Conservation (phyloP, 2,329 filamentous ascomycete species). For the Elsinoe arachidis region DNA sequence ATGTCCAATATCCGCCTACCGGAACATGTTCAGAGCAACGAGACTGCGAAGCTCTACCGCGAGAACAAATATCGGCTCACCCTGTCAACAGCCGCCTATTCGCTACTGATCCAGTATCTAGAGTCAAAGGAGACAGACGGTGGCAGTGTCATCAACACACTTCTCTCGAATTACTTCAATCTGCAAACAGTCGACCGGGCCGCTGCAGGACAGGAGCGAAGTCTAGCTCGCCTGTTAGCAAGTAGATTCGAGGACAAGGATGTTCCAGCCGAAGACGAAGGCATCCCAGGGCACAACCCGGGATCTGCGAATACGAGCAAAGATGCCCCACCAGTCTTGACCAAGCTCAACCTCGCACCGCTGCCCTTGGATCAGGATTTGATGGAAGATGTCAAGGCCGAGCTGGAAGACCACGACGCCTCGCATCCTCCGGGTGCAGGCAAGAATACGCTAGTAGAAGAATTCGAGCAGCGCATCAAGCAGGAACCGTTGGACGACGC, state of each 20-base stretch:
- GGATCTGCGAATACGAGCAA: constrained; percentile 53
- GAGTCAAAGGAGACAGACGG: constrained; percentile 79
- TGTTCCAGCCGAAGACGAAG: constrained; percentile 58
- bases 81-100: constrained; percentile 76
- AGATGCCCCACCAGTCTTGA: constrained; percentile 50
- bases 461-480: constrained; percentile 83
- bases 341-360: constrained; percentile 65
- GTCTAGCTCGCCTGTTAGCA: constrained; percentile 51
- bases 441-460: constrained; percentile 66
- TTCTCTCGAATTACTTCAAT: constrained; percentile 56
- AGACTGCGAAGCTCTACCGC: constrained; percentile 70
- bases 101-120: constrained; percentile 76
- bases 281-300: constrained; percentile 58
- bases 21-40: constrained; percentile 68
- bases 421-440: constrained; percentile 63
- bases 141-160: constrained; percentile 65
- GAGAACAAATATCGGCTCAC: constrained; percentile 84
- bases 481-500: constrained; percentile 74
- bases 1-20: constrained; percentile 68
- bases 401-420: constrained; percentile 78
- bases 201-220: constrained; percentile 46
- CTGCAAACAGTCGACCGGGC: constrained; percentile 52
- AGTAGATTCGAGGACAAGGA: constrained; percentile 46
- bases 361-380: constrained; percentile 76
- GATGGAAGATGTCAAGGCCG: constrained; percentile 75